Evolutionary conservation across 208 protist genomes (phyloP), one percentile per base, ranked within the genome.

Genomic region (Histomonas meleagridis): DNA sequence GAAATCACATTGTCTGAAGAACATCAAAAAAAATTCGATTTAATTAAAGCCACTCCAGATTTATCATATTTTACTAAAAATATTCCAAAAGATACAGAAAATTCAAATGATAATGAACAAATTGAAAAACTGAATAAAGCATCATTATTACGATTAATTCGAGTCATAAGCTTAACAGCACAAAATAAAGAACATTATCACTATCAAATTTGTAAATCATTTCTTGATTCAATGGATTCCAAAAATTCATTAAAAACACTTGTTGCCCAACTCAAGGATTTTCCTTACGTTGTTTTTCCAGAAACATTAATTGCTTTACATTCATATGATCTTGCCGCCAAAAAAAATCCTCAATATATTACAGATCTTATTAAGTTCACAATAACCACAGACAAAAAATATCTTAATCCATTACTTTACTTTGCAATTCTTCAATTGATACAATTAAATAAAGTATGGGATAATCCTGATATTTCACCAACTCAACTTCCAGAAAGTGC

Each of bases 91-190:
- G 65, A 72, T 72, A 72, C 32, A 72, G 40, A 72, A 43, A 32
- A 72, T 72, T 43, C 32, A 72, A 72, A 72, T 72, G 65, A 72
- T 72, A 72, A 72, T 43, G 65, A 12, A 35, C 40, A 26, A 1
- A 38, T 86, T 26, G 76, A 86, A 18, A n/a, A n/a, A n/a, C n/a
- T n/a, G n/a, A n/a, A n/a, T n/a, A 86, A 86, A 38, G 76, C 76
- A 38, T 86, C 76, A 55, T 28, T 86, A 35, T 38, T 86, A 32
- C 76, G 46, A 2, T 38, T 86, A 3, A 51, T 86, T 51, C 76
- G 46, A 55, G 32, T 46, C 14, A 9, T 43, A 21, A 55, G n/a
- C 26, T 12, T 86, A 1, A 43, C 1, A 14, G 7, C 40, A 14
- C 76, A 32, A 18, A 18, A 51, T 55, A 53, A 46, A 38, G 32